These are phyloP conservation scores for Haplosporangium sp. DNA, from an alignment of 371 early-diverging fungal species.

Conservation along the genomic window DNA sequence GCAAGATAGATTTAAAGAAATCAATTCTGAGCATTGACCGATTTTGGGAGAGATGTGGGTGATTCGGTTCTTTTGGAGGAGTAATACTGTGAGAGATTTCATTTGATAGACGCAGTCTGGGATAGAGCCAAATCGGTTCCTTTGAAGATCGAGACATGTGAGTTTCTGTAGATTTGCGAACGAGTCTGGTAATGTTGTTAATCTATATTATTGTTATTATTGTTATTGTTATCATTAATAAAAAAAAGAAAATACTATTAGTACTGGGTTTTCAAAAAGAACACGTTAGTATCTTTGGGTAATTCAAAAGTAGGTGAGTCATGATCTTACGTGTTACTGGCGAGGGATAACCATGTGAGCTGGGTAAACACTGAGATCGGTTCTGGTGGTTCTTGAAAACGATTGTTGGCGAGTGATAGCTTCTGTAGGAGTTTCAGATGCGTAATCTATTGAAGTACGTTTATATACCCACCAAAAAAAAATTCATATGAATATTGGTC, in stretches of 20 bases:
- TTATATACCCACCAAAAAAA: too few relatives aligned
- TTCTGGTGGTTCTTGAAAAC: slow-evolving; percentile 62
- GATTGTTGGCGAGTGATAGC: slow-evolving; percentile 63
- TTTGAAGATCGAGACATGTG: slow-evolving; percentile 73
- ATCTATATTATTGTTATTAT: slow-evolving; percentile 6
- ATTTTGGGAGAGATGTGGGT: slow-evolving; percentile 43
- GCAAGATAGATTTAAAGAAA: slow-evolving; percentile 61
- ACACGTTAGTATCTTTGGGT: too few relatives aligned
- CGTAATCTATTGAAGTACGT: slow-evolving; percentile 22
- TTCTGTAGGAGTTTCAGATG: slow-evolving; percentile 43
- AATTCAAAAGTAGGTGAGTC: too few relatives aligned
- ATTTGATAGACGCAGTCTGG: slow-evolving; percentile 63
- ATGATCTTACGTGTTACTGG: slow-evolving; percentile 65
- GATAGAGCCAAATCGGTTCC: slow-evolving; percentile 66
- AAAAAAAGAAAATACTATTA: too few relatives aligned
- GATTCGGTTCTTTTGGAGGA: slow-evolving; percentile 64
- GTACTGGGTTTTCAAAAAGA: too few relatives aligned
- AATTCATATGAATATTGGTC: too few relatives aligned
- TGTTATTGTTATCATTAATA: neutral
- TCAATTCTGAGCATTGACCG: slow-evolving; percentile 50
- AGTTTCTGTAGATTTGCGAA: slow-evolving; percentile 64
- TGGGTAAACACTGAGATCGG: slow-evolving; percentile 67
- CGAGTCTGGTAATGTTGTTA: slow-evolving; percentile 64
- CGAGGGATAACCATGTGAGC: slow-evolving; percentile 74
- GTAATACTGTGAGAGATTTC: slow-evolving; percentile 53